phyloP scores from a whole-genome alignment of 768 basidiomycete species.

The Pleurotus salmoneostramineus region DNA sequence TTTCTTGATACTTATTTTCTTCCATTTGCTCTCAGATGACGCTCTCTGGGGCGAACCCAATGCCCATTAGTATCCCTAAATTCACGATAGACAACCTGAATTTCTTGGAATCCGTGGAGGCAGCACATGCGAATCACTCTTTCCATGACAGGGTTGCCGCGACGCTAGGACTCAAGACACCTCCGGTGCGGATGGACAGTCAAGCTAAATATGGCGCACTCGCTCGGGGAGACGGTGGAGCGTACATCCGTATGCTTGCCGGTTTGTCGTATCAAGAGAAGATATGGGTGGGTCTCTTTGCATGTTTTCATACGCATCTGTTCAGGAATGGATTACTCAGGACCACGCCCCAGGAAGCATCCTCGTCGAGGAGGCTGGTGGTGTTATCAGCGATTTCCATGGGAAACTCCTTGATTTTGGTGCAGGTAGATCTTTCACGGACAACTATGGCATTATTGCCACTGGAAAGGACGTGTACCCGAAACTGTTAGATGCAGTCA shows the following conservation, averaged over 20 bases:
- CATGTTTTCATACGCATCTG: background rate
- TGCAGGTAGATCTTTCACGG: slow-evolving; percentile 77
- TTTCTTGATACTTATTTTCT: background rate
- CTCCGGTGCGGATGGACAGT: slow-evolving; percentile 86
- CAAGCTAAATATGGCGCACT: slow-evolving; percentile 94
- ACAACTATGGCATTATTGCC: slow-evolving; percentile 87
- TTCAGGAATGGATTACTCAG: slow-evolving; percentile 26
- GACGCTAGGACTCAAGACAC: slow-evolving; percentile 58
- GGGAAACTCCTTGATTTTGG: slow-evolving; percentile 83
- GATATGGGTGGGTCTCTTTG: slow-evolving; percentile 74
- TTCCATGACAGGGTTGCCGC: slow-evolving; percentile 74
- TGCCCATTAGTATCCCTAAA: slow-evolving; percentile 49
- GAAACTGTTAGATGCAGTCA: slow-evolving; percentile 70
- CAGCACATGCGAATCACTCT: slow-evolving; percentile 86
- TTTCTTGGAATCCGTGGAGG: slow-evolving; percentile 91
- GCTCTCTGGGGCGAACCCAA: slow-evolving; percentile 45
- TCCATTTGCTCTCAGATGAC: slow-evolving; percentile 35
- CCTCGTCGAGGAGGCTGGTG: slow-evolving; percentile 87
- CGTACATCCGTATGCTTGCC: slow-evolving; percentile 78
- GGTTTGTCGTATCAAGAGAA: slow-evolving; percentile 83
- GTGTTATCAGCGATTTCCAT: slow-evolving; percentile 79
- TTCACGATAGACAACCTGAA: slow-evolving; percentile 45
- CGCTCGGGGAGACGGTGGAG: slow-evolving; percentile 80
- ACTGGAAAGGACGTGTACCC: slow-evolving; percentile 69
- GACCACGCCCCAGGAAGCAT: slow-evolving; percentile 89